Conservation (phyloP, 306 rosid species). For the Quercus bicolor region DNA sequence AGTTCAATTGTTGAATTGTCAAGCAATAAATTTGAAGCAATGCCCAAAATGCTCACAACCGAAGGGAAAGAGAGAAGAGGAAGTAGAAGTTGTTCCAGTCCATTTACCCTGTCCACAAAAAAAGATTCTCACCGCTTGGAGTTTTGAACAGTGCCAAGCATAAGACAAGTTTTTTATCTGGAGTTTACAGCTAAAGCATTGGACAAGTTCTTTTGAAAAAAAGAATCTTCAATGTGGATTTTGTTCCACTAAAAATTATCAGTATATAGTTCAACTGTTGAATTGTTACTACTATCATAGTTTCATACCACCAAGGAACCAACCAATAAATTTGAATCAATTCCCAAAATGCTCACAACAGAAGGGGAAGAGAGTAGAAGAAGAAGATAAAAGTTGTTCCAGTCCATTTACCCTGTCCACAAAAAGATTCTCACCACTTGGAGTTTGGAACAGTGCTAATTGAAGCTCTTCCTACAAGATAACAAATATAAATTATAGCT, state of each 20-base stretch:
- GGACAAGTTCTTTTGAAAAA: neutral
- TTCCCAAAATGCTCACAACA: neutral
- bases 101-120: slow-evolving; percentile 60
- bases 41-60: neutral
- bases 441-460: slow-evolving; percentile 59
- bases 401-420: slow-evolving; percentile 56
- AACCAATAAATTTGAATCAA: slow-evolving; percentile 7
- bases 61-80: neutral
- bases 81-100: neutral
- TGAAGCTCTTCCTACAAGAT: slow-evolving; percentile 72
- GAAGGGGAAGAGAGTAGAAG: neutral
- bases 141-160: slow-evolving; percentile 56
- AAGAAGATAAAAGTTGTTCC: slow-evolving; percentile 1
- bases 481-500: neutral
- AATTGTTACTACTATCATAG: neutral
- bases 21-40: slow-evolving; percentile 11
- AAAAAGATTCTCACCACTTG: slow-evolving; percentile 56
- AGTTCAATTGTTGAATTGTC: neutral
- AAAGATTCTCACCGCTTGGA: slow-evolving; percentile 51
- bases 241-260: neutral
- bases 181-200: neutral
- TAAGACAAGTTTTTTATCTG: neutral
- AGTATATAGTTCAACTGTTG: neutral
- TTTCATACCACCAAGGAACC: slow-evolving; percentile 5
- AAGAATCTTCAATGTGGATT: neutral